Base-by-base conservation (phyloP, 495 filamentous ascomycete genomes). In the Aspergillus baeticus region DNA sequence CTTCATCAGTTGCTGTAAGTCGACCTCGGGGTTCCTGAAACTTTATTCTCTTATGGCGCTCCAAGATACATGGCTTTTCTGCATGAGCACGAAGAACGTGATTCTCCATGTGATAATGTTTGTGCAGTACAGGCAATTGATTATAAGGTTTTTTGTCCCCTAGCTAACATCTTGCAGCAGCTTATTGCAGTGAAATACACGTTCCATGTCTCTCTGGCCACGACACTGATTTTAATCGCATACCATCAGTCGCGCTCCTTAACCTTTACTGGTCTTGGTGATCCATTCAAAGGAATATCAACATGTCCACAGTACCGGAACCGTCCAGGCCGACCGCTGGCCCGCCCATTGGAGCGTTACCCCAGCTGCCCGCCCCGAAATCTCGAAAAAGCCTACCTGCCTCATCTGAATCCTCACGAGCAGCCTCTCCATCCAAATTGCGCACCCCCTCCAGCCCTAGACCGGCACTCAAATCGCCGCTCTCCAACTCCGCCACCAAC, bases 281-380 rank as follows among this genome's bases (percentile, higher is more conserved):
- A n/a, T n/a, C n/a, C n/a, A n/a, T n/a, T n/a, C n/a, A n/a, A n/a
- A n/a, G n/a, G n/a, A n/a, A n/a, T n/a, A n/a, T n/a, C n/a, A n/a
- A n/a, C n/a, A 77, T 84, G 60, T 73, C 75, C 38, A 57, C 72
- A 14, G 71, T 91, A 47, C 87, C 88, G n/a, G 79, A 81, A 68
- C 79, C 85, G 17, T 76, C 83, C 26, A 81, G 83, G 65, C 79
- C 83, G 35, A 75, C 82, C 13, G 75, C 84, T 55, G 84, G 81
- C 55, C 85, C 88, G 20, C 84, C 88, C 37, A 81, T 81, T 8
- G 78, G 80, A 13, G 75, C 87, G 42, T 75, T 92, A 37, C 87
- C 90, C 5, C 82, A 87, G 3, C 76, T 92, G 33, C 86, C 90
- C 10, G 72, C 84, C 18, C 71, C 79, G n/a, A 92, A 90, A 71